Percentiles rank a stretch among this genome's conserved stretches.
Evolutionary conservation across 1,284 basidiomycete species (phyloP).

Genomic region (Naganishia cerealis): DNA sequence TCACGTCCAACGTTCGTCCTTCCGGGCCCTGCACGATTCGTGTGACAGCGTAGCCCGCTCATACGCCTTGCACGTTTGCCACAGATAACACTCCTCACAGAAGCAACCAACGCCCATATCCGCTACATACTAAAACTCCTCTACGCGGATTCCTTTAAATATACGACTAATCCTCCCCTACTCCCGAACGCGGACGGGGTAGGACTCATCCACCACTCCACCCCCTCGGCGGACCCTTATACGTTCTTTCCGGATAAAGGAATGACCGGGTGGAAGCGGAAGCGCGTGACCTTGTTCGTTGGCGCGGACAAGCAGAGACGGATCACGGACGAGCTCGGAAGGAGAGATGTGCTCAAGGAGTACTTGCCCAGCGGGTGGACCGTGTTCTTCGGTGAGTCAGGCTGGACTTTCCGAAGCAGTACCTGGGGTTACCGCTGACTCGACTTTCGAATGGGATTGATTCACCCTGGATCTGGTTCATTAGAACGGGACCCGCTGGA

Average conservation of each 20-base stretch:
- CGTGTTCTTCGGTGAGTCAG: conserved; percentile 11
- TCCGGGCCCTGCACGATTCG: too few species aligned
- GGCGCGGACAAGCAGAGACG: conserved; percentile 1
- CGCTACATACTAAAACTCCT: neutral
- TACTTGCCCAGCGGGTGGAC: conserved; percentile 17
- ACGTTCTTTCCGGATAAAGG: conserved; percentile 13
- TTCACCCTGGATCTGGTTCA: neutral
- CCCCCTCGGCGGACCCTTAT: conserved; percentile 12
- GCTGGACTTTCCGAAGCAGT: too few species aligned
- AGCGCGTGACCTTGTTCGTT: conserved; percentile 11
- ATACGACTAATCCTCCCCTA: conserved; percentile 13
- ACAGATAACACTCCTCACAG: conserved; percentile 14
- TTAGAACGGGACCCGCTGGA: conserved; percentile 14
- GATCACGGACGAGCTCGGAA: conserved; percentile 6
- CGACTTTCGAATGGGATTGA: neutral
- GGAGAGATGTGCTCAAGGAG: conserved; percentile 8
- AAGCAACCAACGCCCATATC: conserved; percentile 7
- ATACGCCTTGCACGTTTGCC: neutral
- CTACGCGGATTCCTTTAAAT: conserved; percentile 10
- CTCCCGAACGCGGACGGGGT: neutral
- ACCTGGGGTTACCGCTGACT: too few species aligned
- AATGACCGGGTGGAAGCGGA: conserved; percentile 21
- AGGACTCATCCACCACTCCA: conserved; percentile 4
- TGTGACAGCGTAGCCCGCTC: neutral
- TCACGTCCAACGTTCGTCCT: conserved; percentile 7